Conservation (phyloP, 2,329 filamentous ascomycete genomes). For the Didymella pinodella region DNA sequence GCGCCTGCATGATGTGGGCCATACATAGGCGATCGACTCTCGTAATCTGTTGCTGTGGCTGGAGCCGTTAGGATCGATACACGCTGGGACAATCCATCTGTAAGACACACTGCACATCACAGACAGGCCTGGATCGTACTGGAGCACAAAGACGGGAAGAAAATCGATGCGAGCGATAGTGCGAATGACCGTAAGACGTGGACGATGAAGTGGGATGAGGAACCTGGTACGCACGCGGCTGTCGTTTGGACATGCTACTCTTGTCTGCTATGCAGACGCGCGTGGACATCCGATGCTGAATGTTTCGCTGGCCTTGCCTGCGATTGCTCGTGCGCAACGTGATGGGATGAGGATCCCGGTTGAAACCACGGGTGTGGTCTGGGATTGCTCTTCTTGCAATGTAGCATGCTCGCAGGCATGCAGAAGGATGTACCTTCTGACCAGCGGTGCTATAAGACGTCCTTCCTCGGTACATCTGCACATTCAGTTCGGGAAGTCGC, state of each 20-base stretch:
- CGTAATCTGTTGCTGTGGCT: not conserved
- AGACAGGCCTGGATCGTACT: slow-evolving; percentile 4
- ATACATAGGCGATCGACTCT: not conserved
- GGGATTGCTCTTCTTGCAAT: slow-evolving; percentile 5
- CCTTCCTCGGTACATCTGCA: slow-evolving; percentile 5
- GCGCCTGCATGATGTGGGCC: slow-evolving; percentile 5
- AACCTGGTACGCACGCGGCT: not conserved
- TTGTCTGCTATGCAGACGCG: not conserved
- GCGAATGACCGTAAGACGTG: not conserved
- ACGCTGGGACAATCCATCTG: not conserved
- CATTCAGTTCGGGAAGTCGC: slow-evolving; percentile 16
- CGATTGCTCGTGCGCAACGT: not conserved
- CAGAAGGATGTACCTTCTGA: slow-evolving; percentile 19
- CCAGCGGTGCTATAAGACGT: slow-evolving; percentile 2
- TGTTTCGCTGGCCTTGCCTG: not conserved
- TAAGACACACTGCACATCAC: not conserved
- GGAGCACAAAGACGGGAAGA: not conserved
- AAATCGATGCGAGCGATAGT: not conserved
- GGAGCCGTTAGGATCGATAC: not conserved
- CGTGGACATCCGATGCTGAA: not conserved
- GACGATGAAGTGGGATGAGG: not conserved
- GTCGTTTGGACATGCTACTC: not conserved
- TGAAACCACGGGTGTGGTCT: not conserved
- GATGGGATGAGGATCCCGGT: not conserved
- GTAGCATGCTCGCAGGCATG: slow-evolving; percentile 3